Evolutionary conservation across 768 basidiomycete genomes (phyloP).

Genomic region (Pleurotus citrinopileatus): DNA sequence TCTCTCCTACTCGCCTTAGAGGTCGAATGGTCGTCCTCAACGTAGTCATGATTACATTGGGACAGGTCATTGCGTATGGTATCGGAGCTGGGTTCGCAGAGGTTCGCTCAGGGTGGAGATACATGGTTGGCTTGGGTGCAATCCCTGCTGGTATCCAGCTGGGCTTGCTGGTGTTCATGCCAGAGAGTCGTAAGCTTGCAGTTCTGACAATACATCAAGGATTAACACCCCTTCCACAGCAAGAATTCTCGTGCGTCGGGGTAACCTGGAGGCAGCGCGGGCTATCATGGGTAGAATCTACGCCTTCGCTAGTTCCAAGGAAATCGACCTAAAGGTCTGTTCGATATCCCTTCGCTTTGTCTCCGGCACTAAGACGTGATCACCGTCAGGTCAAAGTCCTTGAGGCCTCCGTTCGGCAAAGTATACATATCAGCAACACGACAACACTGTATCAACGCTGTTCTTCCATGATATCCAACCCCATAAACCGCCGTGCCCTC

Average conservation of each 20-base stretch:
- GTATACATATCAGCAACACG: slow-evolving; percentile 56
- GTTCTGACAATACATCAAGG: background rate
- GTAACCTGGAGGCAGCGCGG: slow-evolving; percentile 47
- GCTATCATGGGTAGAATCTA: slow-evolving; percentile 68
- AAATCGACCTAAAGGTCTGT: slow-evolving; percentile 63
- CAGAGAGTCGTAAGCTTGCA: slow-evolving; percentile 65
- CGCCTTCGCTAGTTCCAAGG: slow-evolving; percentile 54
- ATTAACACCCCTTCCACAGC: slow-evolving; percentile 21
- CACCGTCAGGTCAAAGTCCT: slow-evolving; percentile 52
- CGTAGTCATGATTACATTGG: slow-evolving; percentile 78
- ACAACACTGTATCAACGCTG: slow-evolving; percentile 60
- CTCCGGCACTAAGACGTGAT: background rate
- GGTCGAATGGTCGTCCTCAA: slow-evolving; percentile 82
- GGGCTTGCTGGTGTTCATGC: slow-evolving; percentile 58
- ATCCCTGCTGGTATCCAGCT: slow-evolving; percentile 68
- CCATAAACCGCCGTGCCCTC: slow-evolving; percentile 65
- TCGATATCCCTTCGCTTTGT: background rate
- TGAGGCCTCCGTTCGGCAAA: slow-evolving; percentile 55
- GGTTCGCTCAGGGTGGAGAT: slow-evolving; percentile 68
- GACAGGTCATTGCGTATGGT: slow-evolving; percentile 78
- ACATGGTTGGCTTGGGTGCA: slow-evolving; percentile 79
- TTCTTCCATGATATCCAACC: slow-evolving; percentile 50
- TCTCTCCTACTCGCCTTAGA: slow-evolving; percentile 69
- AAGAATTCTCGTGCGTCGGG: slow-evolving; percentile 62
- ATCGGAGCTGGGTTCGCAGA: slow-evolving; percentile 67